These are phyloP conservation scores for Pseudonitzschia multistriata DNA, from an alignment of 108 stramenopile species.

Conservation along the genomic window DNA sequence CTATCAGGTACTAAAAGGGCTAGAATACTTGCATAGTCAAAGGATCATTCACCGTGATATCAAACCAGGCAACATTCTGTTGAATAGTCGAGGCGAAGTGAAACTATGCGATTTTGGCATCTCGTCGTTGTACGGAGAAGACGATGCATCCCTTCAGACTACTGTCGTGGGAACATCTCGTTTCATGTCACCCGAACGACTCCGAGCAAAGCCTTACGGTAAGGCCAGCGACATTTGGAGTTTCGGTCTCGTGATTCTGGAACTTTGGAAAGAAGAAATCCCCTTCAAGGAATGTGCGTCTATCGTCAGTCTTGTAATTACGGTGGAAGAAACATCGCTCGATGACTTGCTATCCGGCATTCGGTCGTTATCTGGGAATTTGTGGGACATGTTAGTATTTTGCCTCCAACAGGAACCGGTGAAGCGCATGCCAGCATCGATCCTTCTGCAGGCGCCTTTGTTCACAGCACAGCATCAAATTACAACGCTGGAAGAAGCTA, in stretches of 20 bases:
- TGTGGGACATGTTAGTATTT: conserved; percentile 41
- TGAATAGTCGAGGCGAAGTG: conserved; percentile 65
- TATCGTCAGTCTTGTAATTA: conserved; percentile 52
- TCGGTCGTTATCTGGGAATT: background rate
- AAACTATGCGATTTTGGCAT: conserved; percentile 95
- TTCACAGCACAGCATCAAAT: conserved; percentile 1
- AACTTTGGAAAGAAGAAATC: conserved; percentile 54
- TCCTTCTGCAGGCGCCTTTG: conserved; percentile 10
- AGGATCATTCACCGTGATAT: conserved; percentile 86
- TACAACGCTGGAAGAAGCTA: conserved; percentile 2
- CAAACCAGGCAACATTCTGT: conserved; percentile 88
- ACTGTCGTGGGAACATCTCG: conserved; percentile 86
- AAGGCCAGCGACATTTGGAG: conserved; percentile 85
- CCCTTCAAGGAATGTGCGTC: conserved; percentile 61
- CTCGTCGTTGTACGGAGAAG: conserved; percentile 34
- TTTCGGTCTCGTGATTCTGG: conserved; percentile 80
- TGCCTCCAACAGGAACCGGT: conserved; percentile 44
- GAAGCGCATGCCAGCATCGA: conserved; percentile 11
- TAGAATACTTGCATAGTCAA: conserved; percentile 84
- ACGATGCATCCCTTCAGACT: conserved; percentile 49
- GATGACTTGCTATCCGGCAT: conserved; percentile 35
- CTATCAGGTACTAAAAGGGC: conserved; percentile 83
- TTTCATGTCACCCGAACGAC: conserved; percentile 89
- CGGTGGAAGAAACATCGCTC: conserved; percentile 55
- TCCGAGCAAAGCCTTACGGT: conserved; percentile 73